Percentiles rank a stretch among this genome's conserved stretches.
phyloP scores from a whole-genome alignment of 345 rosid genomes.

The Fremontodendron californicum region DNA sequence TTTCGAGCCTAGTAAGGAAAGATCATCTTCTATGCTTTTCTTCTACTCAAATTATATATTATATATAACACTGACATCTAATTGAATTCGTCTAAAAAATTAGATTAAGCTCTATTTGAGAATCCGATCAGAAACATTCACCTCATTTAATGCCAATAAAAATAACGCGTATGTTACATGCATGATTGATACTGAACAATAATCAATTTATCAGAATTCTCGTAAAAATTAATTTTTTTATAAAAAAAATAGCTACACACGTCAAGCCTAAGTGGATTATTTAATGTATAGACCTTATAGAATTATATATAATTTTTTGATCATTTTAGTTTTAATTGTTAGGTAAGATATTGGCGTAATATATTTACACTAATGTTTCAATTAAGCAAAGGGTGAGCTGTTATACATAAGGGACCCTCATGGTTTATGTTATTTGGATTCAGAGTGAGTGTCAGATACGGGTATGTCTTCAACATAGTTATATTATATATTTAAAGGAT shows the following conservation, averaged over 20 bases:
- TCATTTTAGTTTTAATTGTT: not conserved
- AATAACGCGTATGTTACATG: not conserved
- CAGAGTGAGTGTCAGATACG: too few relatives aligned
- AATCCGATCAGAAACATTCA: too few relatives aligned
- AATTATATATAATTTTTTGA: not conserved
- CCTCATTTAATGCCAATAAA: not conserved
- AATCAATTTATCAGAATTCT: not conserved
- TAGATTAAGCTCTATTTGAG: too few relatives aligned
- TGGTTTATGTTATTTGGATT: not conserved
- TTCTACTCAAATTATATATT: not conserved
- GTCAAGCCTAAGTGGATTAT: not conserved
- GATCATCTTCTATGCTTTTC: not conserved
- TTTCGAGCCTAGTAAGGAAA: too few relatives aligned
- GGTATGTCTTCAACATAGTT: too few relatives aligned
- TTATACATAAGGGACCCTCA: constrained; percentile 21
- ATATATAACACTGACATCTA: not conserved
- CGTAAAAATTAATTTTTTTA: too few relatives aligned
- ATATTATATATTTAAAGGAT: not conserved
- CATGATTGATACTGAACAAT: not conserved
- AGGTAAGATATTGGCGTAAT: not conserved
- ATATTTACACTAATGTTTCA: not conserved
- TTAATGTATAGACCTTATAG: constrained; percentile 12
- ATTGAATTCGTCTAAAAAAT: not conserved
- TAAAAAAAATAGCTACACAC: not conserved
- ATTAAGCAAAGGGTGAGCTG: constrained; percentile 19